Evolutionary conservation across 192 early-diverging fungal genomes (phyloP), one percentile per base, ranked within the genome.

Genomic region (Lunasporangiospora selenospora): DNA sequence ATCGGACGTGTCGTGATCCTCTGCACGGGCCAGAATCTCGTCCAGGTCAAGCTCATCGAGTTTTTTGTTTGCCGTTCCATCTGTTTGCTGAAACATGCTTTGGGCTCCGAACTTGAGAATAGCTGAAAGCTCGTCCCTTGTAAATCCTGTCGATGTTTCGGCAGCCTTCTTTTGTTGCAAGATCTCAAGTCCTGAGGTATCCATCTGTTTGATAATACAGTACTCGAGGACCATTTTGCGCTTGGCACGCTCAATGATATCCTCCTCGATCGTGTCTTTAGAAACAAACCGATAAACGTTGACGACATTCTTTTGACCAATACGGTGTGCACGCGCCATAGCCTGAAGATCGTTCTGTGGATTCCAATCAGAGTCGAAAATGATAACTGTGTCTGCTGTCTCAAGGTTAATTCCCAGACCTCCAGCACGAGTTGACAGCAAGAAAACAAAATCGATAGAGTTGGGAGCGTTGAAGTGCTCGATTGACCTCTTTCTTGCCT

Each of bases 191-290:
- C 95, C 95, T 12, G 95, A 92, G 10, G 95, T 97, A 73, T 98
- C 96, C 96, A 99, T 98, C 67, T 95, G 92, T 69, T 96, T 97
- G 79, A 99, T 99, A 69, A 99, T 95, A 69, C 93, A 95, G 80
- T 98, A 98, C 78, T 99, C 98, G 7, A 99, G 82, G 23, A 99
- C 96, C 97, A 98, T 98, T 77, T 99, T 99, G 65, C 94, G 85
- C 67, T 99, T 99, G 29, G 98, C 98, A 9, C 98, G 89, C 75
- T 99, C 98, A 34, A 98, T 85, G 57, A 99, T 95, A 43, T 97
- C 93, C 77, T 99, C 98, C 71, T 99, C 98, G 61, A 99, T 96
- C 1, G 95, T 96, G 58, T 92, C 96, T 64, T 97, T 95, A 29
- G 96, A 92, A 12, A 99, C 90, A 71, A 99, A 94, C 27, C 98